Base-by-base conservation (phyloP, 139 green algal species). In the Coccomyxa sp. region DNA sequence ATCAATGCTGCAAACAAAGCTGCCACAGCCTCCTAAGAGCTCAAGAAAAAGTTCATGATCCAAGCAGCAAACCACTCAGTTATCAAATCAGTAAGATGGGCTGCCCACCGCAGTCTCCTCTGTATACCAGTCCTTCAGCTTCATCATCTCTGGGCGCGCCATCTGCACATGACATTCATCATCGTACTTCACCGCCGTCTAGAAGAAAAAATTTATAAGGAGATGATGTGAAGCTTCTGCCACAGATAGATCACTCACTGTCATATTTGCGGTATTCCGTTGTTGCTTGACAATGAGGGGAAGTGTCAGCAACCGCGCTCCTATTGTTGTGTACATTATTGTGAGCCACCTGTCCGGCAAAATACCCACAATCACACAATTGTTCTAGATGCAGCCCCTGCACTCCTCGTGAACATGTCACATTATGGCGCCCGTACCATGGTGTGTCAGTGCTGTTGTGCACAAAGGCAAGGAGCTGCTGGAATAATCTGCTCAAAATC, bases 251-350 rank as follows among this genome's bases (percentile, higher is more conserved):
- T 21, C 79, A 25, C 89, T 45, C 85, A 93, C 87, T 84, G 87
- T 85, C 87, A 98, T 90, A 66, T 86, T 91, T 75, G 91, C 87
- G 12, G 89, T 95, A 77, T 91, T 91, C 75, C 85, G 88, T 68
- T 95, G 91, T 74, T 92, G 90, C 58, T 86, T 82, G 1, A 97
- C n/a, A 71, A 91, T 90, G 25, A 97, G 31, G 10, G 94, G 94
- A 15, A 95, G 84, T 9, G 87, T 92, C 23, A 85, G 10, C 3
- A 85, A 27, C 66, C 94, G 86, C 23, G 92, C 85, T 9, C 82
- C 84, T 58, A 93, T 13, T 14, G 93, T 96, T 67, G 84, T 85
- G 3, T 84, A 66, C 21, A 85, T 82, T 45, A 96, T 96, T 16
- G 91, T 86, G 57, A 81, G 78, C 87, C 85, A 94, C 90, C 90